Conservation (phyloP, 352 stramenopile genomes). For the Pythium guiyangense region DNA sequence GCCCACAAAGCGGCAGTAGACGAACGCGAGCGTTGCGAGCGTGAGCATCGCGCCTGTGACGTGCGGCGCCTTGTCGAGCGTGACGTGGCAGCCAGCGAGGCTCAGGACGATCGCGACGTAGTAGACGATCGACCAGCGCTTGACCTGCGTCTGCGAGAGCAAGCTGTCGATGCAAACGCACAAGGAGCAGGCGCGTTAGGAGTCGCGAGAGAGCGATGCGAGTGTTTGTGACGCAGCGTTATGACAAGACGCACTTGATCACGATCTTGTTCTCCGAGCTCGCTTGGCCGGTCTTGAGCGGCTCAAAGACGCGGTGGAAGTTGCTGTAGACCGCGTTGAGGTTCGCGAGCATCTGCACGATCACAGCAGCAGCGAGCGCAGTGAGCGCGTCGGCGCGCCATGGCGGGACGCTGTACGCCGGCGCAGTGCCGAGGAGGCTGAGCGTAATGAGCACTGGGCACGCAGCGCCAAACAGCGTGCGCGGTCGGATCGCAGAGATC, state of each 20-base stretch:
- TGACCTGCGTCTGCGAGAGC: slow-evolving; percentile 66
- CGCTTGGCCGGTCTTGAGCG: slow-evolving; percentile 21
- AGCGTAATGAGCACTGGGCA: slow-evolving; percentile 48
- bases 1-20: slow-evolving; percentile 47
- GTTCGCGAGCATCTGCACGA: slow-evolving; percentile 69
- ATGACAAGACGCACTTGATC: slow-evolving; percentile 50
- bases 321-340: slow-evolving; percentile 70
- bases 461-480: slow-evolving; percentile 54
- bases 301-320: slow-evolving; percentile 56
- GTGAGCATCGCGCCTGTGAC: slow-evolving; percentile 21
- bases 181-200: not conserved
- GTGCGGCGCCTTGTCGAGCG: slow-evolving; percentile 29
- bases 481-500: slow-evolving; percentile 44
- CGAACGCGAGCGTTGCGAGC: slow-evolving; percentile 34
- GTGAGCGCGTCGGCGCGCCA: slow-evolving; percentile 34
- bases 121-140: slow-evolving; percentile 61
- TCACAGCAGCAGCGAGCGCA: slow-evolving; percentile 35
- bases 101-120: slow-evolving; percentile 39
- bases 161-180: slow-evolving; percentile 27
- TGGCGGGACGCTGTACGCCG: slow-evolving; percentile 18
- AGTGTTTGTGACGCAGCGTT: not conserved
- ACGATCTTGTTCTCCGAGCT: slow-evolving; percentile 44
- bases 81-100: slow-evolving; percentile 31
- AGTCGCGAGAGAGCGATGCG: not conserved
- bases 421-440: slow-evolving; percentile 29